Evolutionary conservation across 371 early-diverging fungal species (phyloP), one percentile per base, ranked within the genome.

Genomic region (Mortierella sp.): DNA sequence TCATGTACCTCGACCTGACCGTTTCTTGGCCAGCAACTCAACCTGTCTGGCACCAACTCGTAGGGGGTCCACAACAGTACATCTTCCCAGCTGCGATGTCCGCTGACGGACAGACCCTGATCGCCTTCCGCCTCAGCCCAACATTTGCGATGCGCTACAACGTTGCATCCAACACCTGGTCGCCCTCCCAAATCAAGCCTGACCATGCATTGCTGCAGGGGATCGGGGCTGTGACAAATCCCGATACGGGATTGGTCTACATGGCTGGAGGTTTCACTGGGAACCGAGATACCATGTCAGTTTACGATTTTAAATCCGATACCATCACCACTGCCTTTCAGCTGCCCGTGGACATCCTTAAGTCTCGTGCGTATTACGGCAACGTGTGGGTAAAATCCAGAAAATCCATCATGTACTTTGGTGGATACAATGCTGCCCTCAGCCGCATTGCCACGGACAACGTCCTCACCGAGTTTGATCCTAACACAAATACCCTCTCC

Each of bases 211-310:
- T 4, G 10, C 27, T 48, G 21, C 75, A 85, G 32, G 85, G 85
- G n/a, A 48, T 85, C 41, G 76, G 79, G n/a, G 79, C 85, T 14
- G 79, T 85, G 29, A 74, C 79, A 3, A 79, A 81, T 73, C 82
- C 77, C 38, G 11, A 38, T 10, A 76, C 81, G 21, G 81, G 81
- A 7, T 44, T 71, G 27, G 85, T 79, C 21, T 85, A 85, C 29
- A 18, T 85, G 54, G 78, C 85, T 7, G 85, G 56, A 4, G 81
- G 85, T n/a, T 85, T 77, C 46, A 79, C 85, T 1, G 56, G 70
- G 12, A 7, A 2, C 10, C 58, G 77, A 35, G 44, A 76, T n/a
- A 32, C 27, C 14, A 78, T 85, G 82, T 71, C 51, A 49, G 60
- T 85, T 32, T 85, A 81, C 44, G 54, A 71, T 70, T 78, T 82